A percentile compares a stretch with the other conserved stretches of the same genome.
These are phyloP conservation scores for Neofusicoccum kwambonambiense DNA, from an alignment of 2,329 filamentous ascomycete genomes.

Conservation along the genomic window DNA sequence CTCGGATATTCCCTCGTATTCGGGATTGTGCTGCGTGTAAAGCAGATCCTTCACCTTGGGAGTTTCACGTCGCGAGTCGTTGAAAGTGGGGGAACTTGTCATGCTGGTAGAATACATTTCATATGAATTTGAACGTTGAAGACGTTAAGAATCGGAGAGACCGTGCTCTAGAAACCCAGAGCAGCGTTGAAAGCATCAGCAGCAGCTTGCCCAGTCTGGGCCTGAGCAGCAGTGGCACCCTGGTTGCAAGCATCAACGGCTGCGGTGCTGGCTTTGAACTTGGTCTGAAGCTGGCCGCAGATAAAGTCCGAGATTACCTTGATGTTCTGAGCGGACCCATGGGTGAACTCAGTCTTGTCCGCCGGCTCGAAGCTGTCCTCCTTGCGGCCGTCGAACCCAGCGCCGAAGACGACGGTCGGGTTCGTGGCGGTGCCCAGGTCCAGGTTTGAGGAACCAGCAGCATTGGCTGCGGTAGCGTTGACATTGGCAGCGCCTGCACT, in stretches of 20 bases:
- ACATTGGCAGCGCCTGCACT: not conserved
- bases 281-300: constrained; percentile 42
- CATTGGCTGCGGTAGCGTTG: not conserved
- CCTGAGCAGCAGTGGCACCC: constrained; percentile 25
- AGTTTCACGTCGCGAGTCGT: too few species aligned
- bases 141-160: too few species aligned
- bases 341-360: constrained; percentile 48
- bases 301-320: constrained; percentile 50
- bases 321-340: constrained; percentile 53
- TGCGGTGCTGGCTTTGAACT: constrained; percentile 26
- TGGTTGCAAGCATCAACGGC: constrained; percentile 26
- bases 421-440: constrained; percentile 50
- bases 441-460: constrained; percentile 15
- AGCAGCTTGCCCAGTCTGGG: constrained; percentile 26
- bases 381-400: constrained; percentile 49
- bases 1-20: too few species aligned
- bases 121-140: too few species aligned
- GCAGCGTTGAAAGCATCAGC: constrained; percentile 32
- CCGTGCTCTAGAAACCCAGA: constrained; percentile 23
- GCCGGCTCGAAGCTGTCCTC: constrained; percentile 44
- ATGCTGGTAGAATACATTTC: too few species aligned
- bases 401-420: constrained; percentile 51
- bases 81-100: too few species aligned
- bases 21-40: too few species aligned
- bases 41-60: too few species aligned